Evolutionary conservation across 371 early-diverging fungal species (phyloP), one percentile per base, ranked within the genome.

Genomic region (Agmasoma carcini): DNA sequence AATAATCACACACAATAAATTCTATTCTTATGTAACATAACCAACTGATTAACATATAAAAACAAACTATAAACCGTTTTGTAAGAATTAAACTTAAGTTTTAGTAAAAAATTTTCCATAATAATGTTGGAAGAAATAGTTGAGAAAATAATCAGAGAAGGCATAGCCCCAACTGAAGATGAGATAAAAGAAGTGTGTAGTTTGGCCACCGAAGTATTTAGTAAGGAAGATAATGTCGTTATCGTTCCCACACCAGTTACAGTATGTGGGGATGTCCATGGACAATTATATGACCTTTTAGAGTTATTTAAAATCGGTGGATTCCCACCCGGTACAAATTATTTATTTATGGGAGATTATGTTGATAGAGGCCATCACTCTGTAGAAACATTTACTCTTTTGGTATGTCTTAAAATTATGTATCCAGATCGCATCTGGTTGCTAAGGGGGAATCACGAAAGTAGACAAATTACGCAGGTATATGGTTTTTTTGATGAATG

Each of bases 401-500:
- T 97, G 27, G 84, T 95, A 45, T 85, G 85, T 12, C 78, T 91
- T 56, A 97, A 95, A 78, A 85, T 92, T 53, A 85, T 90, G 63
- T 85, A 82, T 77, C 85, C 83, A 49, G 85, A 90, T 66, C 82
- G 91, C 46, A 85, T 98, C 58, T 92, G 90, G 25, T 82, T 98
- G 50, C 77, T 98, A 63, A 82, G 99, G 64, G 99, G 99, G 47
- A 98, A 98, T 78, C 99, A 98, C 76, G 96, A 95, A 74, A 84
- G 85, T 55, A 79, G 95, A 46, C 91, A 94, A 71, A 94, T 98
- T 65, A 95, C 96, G 2, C 90, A 95, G 77, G 93, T 94, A 7
- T 98, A 95, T 73, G 96, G 96, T 19, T 98, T 98, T 73, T 95
- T 92, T 77, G 96, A 95, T 75, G 99, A 98, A 79, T 93, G 94